phyloP scores from a whole-genome alignment of 805 yeast genomes.

The Torulaspora indica region DNA sequence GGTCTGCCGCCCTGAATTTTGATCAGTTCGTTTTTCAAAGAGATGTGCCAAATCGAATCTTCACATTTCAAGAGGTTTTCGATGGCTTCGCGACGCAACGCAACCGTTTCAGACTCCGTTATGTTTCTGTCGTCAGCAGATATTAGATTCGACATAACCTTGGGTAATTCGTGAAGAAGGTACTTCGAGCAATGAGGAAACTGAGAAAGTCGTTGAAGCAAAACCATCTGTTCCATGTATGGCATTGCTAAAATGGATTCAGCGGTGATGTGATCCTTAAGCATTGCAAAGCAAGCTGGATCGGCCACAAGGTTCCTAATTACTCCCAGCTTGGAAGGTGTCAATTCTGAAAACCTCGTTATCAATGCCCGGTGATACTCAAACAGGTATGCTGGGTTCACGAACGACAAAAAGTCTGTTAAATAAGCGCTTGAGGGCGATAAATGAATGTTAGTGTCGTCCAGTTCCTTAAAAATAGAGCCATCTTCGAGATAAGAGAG shows the following conservation, averaged over 20 bases:
- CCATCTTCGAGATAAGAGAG: conserved; percentile 26
- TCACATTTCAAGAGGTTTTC: conserved; percentile 23
- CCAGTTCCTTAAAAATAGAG: conserved; percentile 17
- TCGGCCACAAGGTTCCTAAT: conserved; percentile 26
- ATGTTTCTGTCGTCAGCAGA: conserved; percentile 19
- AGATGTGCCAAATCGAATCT: conserved; percentile 23
- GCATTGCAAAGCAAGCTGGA: conserved; percentile 19
- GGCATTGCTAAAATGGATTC: conserved; percentile 26
- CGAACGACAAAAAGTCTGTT: conserved; percentile 26
- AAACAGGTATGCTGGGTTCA: conserved; percentile 30
- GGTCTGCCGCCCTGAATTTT: conserved; percentile 10
- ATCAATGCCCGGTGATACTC: conserved; percentile 15
- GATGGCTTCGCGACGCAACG: conserved; percentile 23
- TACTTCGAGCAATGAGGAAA: conserved; percentile 18
- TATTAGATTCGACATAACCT: conserved; percentile 27
- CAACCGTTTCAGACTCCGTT: conserved; percentile 27
- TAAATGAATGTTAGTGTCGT: conserved; percentile 20
- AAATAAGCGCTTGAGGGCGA: conserved; percentile 15
- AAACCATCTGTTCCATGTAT: conserved; percentile 33
- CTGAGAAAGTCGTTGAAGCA: conserved; percentile 26
- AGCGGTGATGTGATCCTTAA: conserved; percentile 21
- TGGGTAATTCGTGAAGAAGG: conserved; percentile 21
- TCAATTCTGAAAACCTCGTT: conserved; percentile 11
- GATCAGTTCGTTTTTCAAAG: conserved; percentile 22
- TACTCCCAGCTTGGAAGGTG: conserved; percentile 22